Percentiles rank a stretch among this genome's conserved stretches.
Evolutionary conservation across 169 alveolate species (phyloP).

Genomic region (Cryptosporidium tyzzeri): DNA sequence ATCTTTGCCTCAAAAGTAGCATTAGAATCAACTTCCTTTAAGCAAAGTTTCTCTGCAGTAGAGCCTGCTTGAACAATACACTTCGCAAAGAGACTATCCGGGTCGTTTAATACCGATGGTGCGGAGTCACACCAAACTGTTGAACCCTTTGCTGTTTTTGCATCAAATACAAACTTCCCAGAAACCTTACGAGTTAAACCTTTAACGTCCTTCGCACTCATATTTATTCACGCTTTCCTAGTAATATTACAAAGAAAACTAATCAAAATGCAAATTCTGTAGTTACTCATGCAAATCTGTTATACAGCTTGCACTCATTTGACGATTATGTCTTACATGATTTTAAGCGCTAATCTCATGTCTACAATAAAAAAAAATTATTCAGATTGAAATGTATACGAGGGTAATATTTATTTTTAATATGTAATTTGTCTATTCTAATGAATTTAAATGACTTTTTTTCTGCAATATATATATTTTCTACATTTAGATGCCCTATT

Average conservation of each 20-base stretch:
- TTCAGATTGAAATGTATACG: neutral
- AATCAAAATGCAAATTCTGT: slow-evolving; percentile 28
- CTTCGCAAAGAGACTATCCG: slow-evolving; percentile 90
- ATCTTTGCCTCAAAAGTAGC: slow-evolving; percentile 88
- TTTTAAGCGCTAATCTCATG: slow-evolving; percentile 66
- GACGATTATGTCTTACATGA: slow-evolving; percentile 73
- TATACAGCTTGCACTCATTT: slow-evolving; percentile 52
- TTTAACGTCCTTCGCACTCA: slow-evolving; percentile 76
- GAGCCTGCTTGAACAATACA: slow-evolving; percentile 92
- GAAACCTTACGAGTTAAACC: slow-evolving; percentile 74
- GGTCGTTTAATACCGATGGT: slow-evolving; percentile 89
- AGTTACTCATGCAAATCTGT: slow-evolving; percentile 55
- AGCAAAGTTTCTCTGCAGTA: slow-evolving; percentile 81
- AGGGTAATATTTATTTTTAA: neutral
- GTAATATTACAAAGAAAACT: slow-evolving; percentile 14
- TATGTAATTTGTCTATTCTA: slow-evolving; percentile 22
- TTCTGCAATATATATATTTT: neutral
- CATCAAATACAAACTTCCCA: slow-evolving; percentile 72
- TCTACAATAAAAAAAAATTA: slow-evolving; percentile 34
- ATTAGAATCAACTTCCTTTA: slow-evolving; percentile 89
- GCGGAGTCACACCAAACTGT: slow-evolving; percentile 92
- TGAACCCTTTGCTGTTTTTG: slow-evolving; percentile 85
- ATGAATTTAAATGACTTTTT: neutral
- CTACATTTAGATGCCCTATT: neutral
- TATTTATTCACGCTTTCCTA: slow-evolving; percentile 39